These are phyloP conservation scores for Xeromyces bisporus DNA, from an alignment of 495 filamentous ascomycete genomes.

Conservation along the genomic window DNA sequence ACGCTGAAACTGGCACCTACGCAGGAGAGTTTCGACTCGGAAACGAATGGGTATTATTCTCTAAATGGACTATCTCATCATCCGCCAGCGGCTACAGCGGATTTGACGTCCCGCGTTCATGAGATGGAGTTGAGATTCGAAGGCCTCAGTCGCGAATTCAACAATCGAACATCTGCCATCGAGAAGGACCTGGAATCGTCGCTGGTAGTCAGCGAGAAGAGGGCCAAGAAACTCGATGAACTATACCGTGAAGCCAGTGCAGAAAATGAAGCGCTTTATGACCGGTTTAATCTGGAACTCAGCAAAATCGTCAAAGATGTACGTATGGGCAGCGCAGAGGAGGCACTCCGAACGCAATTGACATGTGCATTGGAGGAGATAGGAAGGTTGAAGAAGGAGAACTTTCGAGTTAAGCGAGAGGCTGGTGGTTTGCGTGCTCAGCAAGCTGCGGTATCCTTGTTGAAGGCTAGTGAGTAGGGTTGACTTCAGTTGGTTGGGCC, in stretches of 20 bases:
- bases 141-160: conserved; percentile 41
- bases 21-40: conserved; percentile 5
- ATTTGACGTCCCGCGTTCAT: conserved; percentile 39
- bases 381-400: conserved; percentile 61
- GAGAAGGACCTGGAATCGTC: conserved; percentile 51
- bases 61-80: conserved; percentile 7
- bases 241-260: conserved; percentile 75
- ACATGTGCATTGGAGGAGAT: conserved; percentile 51
- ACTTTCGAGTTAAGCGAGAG: conserved; percentile 46
- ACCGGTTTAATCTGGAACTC: conserved; percentile 80
- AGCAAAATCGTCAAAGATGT: conserved; percentile 65
- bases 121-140: conserved; percentile 51
- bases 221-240: conserved; percentile 72
- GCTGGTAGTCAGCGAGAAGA: conserved; percentile 53
- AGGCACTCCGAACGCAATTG: conserved; percentile 51
- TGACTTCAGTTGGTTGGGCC: conserved; percentile 2
- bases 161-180: conserved; percentile 39
- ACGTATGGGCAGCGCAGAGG: conserved; percentile 53
- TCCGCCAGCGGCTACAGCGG: conserved; percentile 15
- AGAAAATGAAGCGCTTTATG: conserved; percentile 89
- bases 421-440: conserved; percentile 31
- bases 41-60: conserved; percentile 1
- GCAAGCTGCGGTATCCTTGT: conserved; percentile 23
- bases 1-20: conserved; percentile 30
- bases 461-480: conserved; percentile 20